Conservation (phyloP, 179 eudicot genomes). For the Silene noctiflora region DNA sequence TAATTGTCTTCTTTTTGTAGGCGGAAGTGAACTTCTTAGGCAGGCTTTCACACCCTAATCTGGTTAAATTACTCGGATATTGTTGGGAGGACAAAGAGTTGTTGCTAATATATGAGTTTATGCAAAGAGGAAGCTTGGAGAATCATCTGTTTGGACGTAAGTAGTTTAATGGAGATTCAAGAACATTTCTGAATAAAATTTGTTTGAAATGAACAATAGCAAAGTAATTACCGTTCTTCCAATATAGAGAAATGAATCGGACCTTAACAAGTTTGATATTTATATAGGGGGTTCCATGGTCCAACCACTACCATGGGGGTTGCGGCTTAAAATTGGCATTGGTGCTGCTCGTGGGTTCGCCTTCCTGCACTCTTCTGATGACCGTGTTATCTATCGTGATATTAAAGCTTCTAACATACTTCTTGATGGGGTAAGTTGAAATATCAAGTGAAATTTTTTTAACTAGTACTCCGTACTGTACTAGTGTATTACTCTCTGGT, state of each 20-base stretch:
- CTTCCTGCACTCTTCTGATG: slow-evolving; percentile 51
- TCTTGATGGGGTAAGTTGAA: slow-evolving; percentile 42
- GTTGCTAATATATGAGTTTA: slow-evolving; percentile 62
- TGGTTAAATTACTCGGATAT: slow-evolving; percentile 70
- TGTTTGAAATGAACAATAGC: background rate
- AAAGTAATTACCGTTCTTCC: background rate
- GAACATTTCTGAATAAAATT: background rate
- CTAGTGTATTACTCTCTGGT: background rate
- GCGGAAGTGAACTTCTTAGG: slow-evolving; percentile 78
- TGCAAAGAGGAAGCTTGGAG: slow-evolving; percentile 72
- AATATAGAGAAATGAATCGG: background rate
- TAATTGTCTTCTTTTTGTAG: slow-evolving; percentile 33
- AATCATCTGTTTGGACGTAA: slow-evolving; percentile 78
- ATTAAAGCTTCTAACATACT: slow-evolving; percentile 60
- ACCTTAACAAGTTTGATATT: background rate
- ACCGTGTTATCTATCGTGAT: slow-evolving; percentile 50
- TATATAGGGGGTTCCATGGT: slow-evolving; percentile 43
- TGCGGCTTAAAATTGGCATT: slow-evolving; percentile 47
- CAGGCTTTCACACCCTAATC: slow-evolving; percentile 75
- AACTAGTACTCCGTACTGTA: background rate
- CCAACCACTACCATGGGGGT: slow-evolving; percentile 62
- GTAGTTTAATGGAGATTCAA: slow-evolving; percentile 15
- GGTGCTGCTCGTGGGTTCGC: slow-evolving; percentile 69
- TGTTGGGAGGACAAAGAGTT: slow-evolving; percentile 68
- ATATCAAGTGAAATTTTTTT: background rate